Percentiles rank a stretch among this genome's conserved stretches.
Evolutionary conservation across 1,139 yeast species (phyloP).

Genomic region (Pichia sp.): DNA sequence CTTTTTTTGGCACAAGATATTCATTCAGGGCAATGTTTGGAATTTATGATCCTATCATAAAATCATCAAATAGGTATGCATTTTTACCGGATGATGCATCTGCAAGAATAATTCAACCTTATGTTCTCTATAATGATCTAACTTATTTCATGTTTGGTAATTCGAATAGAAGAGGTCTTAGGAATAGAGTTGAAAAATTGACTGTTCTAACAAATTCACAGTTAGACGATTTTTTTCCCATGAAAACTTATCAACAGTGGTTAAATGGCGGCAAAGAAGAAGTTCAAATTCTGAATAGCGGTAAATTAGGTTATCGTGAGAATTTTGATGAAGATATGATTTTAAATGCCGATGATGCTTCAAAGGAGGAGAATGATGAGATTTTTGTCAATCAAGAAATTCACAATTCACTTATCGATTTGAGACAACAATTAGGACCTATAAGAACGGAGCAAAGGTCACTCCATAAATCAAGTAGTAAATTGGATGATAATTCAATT

Average conservation of each 20-base stretch:
- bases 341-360: not conserved
- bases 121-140: conserved; percentile 9
- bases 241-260: conserved; percentile 56
- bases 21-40: conserved; percentile 52
- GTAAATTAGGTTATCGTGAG: conserved; percentile 23
- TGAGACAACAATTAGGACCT: not conserved
- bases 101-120: conserved; percentile 6
- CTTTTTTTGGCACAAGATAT: conserved; percentile 55
- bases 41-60: conserved; percentile 36
- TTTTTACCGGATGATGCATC: conserved; percentile 20
- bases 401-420: conserved; percentile 12
- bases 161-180: not conserved
- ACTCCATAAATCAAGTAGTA: not conserved
- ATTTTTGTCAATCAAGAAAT: conserved; percentile 19
- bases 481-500: not conserved
- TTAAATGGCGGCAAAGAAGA: conserved; percentile 48
- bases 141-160: conserved; percentile 8
- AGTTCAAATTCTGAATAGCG: conserved; percentile 21
- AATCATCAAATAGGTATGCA: conserved; percentile 16
- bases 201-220: conserved; percentile 49
- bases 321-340: conserved; percentile 2
- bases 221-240: conserved; percentile 62
- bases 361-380: conserved; percentile 21
- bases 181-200: conserved; percentile 39
- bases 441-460: not conserved